Evolutionary conservation across 805 yeast species (phyloP), one percentile per base, ranked within the genome.

Genomic region (Myxozyma melibiosi): DNA sequence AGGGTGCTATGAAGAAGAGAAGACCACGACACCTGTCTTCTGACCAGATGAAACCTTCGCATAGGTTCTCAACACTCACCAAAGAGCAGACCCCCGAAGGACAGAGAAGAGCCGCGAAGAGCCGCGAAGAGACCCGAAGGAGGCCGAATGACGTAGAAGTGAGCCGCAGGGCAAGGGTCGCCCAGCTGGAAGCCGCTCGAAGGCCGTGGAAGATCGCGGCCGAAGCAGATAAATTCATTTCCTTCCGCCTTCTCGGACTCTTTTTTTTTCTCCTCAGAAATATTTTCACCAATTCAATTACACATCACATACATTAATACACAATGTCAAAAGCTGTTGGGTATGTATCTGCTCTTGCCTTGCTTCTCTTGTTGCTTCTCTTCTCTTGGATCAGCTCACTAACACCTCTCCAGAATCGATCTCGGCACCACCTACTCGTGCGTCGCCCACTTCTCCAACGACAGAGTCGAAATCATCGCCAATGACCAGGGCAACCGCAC

Each of bases 401-500:
- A 49, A 57, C 58, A 1, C 27, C 24, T 25, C 28, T 31, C 22
- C 45, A 90, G 96, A 77, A 90, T 90, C 76, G 96, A 90, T 82
- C 86, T 90, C 80, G 97, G 97, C 73, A 91, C 98, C 64, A 91
- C 98, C 4, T 91, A 91, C 82, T 91, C 97, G 11, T 91, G 97
- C 84, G 98, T 92, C 62, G 98, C 96, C 70, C 90, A 83, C 75
- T 84, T 81, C 74, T 74, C 85, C 49, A 86, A 87, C 68, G 95
- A 88, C 72, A 80, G 96, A 69, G 97, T 91, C 59, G 97, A 92
- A 72, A 91, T 91, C 71, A 84, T 91, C 70, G 97, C 97, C 69
- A 91, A 91, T 72, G 97, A 91, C 75, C 97, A 92, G 79, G 98
- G 98, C 80, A 91, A 92, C 82, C 88, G 97, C 81, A 92, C 96